Percentiles rank a stretch among this genome's conserved stretches.
phyloP scores from a whole-genome alignment of 2,329 filamentous ascomycete species.

The Gyromitra esculenta region DNA sequence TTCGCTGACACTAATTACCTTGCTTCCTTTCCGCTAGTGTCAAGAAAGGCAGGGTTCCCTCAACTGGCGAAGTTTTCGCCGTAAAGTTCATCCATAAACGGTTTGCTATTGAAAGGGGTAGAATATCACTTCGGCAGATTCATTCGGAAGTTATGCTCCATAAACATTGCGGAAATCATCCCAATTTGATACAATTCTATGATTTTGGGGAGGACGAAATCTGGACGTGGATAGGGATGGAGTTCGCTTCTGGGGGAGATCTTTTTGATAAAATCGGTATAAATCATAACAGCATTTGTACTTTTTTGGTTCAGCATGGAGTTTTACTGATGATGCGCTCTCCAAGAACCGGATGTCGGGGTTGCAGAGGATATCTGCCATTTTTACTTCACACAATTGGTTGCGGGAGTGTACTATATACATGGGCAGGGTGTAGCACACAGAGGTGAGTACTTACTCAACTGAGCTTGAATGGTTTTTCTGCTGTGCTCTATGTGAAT shows the following conservation, averaged over 20 bases:
- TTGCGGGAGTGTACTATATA: slow-evolving; percentile 91
- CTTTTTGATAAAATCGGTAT: slow-evolving; percentile 91
- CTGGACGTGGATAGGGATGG: slow-evolving; percentile 99
- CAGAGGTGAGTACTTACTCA: slow-evolving; percentile 62
- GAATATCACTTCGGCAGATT: slow-evolving; percentile 87
- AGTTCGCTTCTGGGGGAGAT: slow-evolving; percentile 92
- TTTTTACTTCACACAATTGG: slow-evolving; percentile 91
- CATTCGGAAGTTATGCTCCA: slow-evolving; percentile 92
- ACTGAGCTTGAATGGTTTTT: neutral
- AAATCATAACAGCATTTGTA: neutral
- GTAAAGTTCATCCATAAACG: slow-evolving; percentile 99
- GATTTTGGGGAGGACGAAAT: slow-evolving; percentile 82
- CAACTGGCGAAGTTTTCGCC: slow-evolving; percentile 75
- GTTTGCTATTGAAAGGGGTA: slow-evolving; percentile 88
- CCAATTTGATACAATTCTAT: slow-evolving; percentile 94
- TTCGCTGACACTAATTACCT: slow-evolving; percentile 32
- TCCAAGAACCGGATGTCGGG: slow-evolving; percentile 84
- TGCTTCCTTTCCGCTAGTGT: slow-evolving; percentile 68
- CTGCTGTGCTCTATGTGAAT: slow-evolving; percentile 4
- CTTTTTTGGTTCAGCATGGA: neutral
- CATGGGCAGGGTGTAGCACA: slow-evolving; percentile 96
- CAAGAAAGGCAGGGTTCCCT: slow-evolving; percentile 75
- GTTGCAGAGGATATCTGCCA: slow-evolving; percentile 95
- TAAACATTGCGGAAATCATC: slow-evolving; percentile 84
- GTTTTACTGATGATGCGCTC: slow-evolving; percentile 15